These are phyloP conservation scores for Blastocystis hominis DNA, from an alignment of 352 stramenopile genomes.

Conservation along the genomic window DNA sequence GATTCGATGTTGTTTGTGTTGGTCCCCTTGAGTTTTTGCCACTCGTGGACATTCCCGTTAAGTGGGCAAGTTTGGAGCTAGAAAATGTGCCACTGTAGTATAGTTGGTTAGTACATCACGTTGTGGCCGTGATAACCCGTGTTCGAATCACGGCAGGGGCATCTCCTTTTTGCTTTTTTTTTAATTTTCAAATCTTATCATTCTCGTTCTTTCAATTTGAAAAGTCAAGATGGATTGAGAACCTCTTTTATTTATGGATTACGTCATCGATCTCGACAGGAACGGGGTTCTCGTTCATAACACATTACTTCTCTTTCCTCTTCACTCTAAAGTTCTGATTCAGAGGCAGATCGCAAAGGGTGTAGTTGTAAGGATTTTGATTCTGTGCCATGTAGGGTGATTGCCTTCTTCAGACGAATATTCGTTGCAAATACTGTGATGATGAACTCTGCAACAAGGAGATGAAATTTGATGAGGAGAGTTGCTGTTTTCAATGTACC, in stretches of 20 bases:
- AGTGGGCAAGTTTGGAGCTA: neutral
- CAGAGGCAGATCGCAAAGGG: neutral
- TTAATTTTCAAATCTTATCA: neutral
- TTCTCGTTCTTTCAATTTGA: neutral
- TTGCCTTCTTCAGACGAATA: neutral
- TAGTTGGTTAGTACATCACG: slow-evolving; percentile 58
- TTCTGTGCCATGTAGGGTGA: neutral
- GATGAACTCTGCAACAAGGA: neutral
- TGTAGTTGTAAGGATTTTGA: neutral
- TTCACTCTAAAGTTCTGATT: neutral
- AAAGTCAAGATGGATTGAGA: neutral
- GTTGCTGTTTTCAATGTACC: neutral
- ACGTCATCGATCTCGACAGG: neutral
- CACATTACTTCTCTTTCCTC: slow-evolving; percentile 26
- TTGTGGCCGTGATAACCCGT: slow-evolving; percentile 58
- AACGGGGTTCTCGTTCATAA: slow-evolving; percentile 13
- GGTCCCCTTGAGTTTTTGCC: neutral
- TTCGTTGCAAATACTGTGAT: neutral
- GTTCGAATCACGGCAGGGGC: slow-evolving; percentile 56
- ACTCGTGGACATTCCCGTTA: neutral
- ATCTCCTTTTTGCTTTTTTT: slow-evolving; percentile 12
- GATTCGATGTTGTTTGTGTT: neutral
- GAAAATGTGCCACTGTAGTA: slow-evolving; percentile 52
- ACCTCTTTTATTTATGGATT: neutral
- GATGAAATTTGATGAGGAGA: neutral